Evolutionary conservation across 139 green algal genomes (phyloP).

Genomic region (Picocystis salinarum): DNA sequence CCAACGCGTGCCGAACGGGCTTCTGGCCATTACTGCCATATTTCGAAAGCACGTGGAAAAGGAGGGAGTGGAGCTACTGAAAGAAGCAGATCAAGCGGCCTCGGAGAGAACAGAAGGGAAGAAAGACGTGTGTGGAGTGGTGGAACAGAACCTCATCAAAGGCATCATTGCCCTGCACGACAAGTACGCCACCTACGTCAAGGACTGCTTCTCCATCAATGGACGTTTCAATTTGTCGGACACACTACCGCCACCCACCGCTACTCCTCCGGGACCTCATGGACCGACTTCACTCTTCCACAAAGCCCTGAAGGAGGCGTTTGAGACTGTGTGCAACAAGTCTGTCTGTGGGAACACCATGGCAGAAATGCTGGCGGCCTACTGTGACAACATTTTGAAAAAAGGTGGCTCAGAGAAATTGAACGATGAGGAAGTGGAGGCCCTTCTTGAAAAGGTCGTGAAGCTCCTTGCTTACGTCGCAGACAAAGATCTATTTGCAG

Average conservation of each 20-base stretch:
- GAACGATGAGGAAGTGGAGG: constrained; percentile 82
- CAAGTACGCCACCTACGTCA: constrained; percentile 57
- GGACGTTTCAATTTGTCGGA: not conserved
- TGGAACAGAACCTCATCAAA: constrained; percentile 79
- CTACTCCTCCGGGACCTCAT: too few species aligned
- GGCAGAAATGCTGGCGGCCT: constrained; percentile 91
- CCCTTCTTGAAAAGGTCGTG: constrained; percentile 90
- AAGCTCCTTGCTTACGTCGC: constrained; percentile 92
- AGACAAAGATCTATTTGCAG: constrained; percentile 78
- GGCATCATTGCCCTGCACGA: constrained; percentile 83
- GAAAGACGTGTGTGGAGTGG: constrained; percentile 28
- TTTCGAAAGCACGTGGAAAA: constrained; percentile 84
- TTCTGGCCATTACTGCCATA: constrained; percentile 68
- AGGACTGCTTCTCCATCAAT: constrained; percentile 9
- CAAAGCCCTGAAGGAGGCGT: constrained; percentile 94
- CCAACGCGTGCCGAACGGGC: constrained; percentile 62
- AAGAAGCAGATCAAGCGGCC: constrained; percentile 20
- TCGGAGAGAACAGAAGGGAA: constrained; percentile 5
- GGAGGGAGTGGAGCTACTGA: constrained; percentile 43
- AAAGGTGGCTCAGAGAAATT: constrained; percentile 86
- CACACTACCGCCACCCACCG: too few species aligned
- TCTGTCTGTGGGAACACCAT: constrained; percentile 51
- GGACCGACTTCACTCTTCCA: constrained; percentile 92
- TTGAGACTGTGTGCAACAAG: constrained; percentile 98
- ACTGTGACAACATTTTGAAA: constrained; percentile 91